phyloP scores from a whole-genome alignment of 352 stramenopile genomes.

The Phytophthora kernoviae region DNA sequence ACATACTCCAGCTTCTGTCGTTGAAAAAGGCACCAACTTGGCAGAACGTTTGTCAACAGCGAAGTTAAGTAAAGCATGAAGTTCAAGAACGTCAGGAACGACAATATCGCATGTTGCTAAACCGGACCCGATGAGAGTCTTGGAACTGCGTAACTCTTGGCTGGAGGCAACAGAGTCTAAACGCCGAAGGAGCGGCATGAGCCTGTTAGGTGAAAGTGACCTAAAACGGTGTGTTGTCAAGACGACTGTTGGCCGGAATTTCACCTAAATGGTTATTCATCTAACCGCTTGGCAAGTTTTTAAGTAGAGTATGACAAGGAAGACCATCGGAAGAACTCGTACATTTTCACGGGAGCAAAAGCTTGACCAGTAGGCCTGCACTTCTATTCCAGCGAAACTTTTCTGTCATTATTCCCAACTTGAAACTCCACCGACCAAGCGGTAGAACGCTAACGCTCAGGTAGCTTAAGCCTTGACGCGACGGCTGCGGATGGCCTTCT shows the following conservation, averaged over 20 bases:
- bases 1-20: conserved; percentile 36
- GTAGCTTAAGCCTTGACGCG: conserved; percentile 76
- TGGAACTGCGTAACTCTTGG: conserved; percentile 61
- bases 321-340: conserved; percentile 17
- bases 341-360: conserved; percentile 40
- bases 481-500: conserved; percentile 84
- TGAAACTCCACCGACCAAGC: conserved; percentile 22
- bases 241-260: conserved; percentile 29
- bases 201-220: background rate
- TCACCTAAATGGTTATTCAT: too few relatives aligned
- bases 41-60: conserved; percentile 35
- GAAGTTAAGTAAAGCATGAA: conserved; percentile 64
- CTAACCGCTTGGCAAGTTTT: background rate
- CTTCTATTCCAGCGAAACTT: conserved; percentile 41
- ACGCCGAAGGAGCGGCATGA: conserved; percentile 55
- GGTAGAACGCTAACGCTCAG: conserved; percentile 13
- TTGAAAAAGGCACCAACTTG: conserved; percentile 63
- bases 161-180: conserved; percentile 5
- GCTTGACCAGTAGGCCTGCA: conserved; percentile 25
- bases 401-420: conserved; percentile 56
- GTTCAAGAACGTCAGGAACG: conserved; percentile 50
- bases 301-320: conserved; percentile 5
- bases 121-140: conserved; percentile 59
- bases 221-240: background rate
- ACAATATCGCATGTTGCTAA: conserved; percentile 64